phyloP scores from a whole-genome alignment of 2,329 filamentous ascomycete genomes.

The Colletotrichum filicis region DNA sequence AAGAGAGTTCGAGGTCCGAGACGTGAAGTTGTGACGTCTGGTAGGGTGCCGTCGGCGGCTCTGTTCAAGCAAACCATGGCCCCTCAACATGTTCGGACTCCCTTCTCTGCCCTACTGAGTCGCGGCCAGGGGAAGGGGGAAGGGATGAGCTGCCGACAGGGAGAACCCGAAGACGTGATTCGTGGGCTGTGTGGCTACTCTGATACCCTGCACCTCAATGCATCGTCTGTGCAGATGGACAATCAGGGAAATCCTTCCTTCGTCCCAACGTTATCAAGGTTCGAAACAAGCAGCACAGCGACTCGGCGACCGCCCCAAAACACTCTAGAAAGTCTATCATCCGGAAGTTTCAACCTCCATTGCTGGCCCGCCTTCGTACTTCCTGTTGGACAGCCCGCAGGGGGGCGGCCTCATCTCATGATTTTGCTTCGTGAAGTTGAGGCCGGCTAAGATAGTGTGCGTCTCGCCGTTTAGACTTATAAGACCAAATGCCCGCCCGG shows the following conservation, averaged over 20 bases:
- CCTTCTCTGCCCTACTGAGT: background rate
- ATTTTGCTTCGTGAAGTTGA: background rate
- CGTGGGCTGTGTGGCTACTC: background rate
- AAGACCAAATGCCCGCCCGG: slow-evolving; percentile 9
- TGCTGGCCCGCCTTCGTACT: background rate
- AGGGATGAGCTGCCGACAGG: background rate
- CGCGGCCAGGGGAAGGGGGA: background rate
- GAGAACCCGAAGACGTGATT: background rate
- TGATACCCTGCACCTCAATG: slow-evolving; percentile 29
- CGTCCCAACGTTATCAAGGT: slow-evolving; percentile 27
- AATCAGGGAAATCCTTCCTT: slow-evolving; percentile 29
- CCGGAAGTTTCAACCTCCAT: slow-evolving; percentile 18
- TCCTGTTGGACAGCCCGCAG: background rate
- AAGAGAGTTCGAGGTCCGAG: slow-evolving; percentile 26
- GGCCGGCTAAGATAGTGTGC: background rate
- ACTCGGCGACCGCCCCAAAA: slow-evolving; percentile 32
- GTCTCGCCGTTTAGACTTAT: slow-evolving; percentile 15
- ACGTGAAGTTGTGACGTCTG: slow-evolving; percentile 22
- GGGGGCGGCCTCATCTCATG: slow-evolving; percentile 3
- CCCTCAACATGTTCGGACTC: slow-evolving; percentile 14
- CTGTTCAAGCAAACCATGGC: background rate
- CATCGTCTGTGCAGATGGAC: slow-evolving; percentile 28
- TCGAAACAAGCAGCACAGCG: slow-evolving; percentile 29
- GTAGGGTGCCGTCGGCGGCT: slow-evolving; percentile 7
- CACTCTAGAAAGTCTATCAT: slow-evolving; percentile 34